Percentiles rank a stretch among this genome's conserved stretches.
phyloP scores from a whole-genome alignment of 2,329 filamentous ascomycete species.

The Didymella exigua region DNA sequence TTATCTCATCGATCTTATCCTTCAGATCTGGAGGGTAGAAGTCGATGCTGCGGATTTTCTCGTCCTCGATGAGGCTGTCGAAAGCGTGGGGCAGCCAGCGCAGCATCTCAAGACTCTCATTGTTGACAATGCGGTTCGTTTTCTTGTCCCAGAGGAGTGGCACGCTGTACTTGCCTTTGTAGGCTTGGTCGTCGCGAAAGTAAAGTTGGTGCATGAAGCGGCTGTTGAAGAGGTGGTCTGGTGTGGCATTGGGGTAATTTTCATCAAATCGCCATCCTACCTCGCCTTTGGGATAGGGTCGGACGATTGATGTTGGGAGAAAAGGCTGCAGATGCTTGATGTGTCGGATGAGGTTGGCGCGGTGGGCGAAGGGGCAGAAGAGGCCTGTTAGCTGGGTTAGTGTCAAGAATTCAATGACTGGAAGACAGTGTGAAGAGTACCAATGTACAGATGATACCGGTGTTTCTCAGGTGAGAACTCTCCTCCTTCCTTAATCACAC shows the following conservation, averaged over 20 bases:
- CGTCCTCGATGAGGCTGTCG: conserved; percentile 54
- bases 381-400: conserved; percentile 54
- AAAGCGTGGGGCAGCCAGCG: conserved; percentile 64
- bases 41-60: conserved; percentile 49
- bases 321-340: conserved; percentile 62
- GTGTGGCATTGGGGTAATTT: conserved; percentile 63
- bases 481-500: conserved; percentile 54
- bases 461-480: conserved; percentile 58
- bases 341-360: conserved; percentile 62
- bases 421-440: conserved; percentile 24
- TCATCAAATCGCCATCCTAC: conserved; percentile 66
- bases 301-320: conserved; percentile 64
- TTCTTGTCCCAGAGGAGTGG: conserved; percentile 68
- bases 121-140: conserved; percentile 62
- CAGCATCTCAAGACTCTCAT: conserved; percentile 65
- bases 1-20: conserved; percentile 58
- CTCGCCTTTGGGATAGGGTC: conserved; percentile 69
- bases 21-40: conserved; percentile 61
- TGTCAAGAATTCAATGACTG: background rate
- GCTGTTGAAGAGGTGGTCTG: conserved; percentile 64
- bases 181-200: conserved; percentile 64
- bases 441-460: conserved; percentile 63
- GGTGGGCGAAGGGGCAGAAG: conserved; percentile 70
- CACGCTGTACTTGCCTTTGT: conserved; percentile 66
- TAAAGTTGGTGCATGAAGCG: conserved; percentile 67